Evolutionary conservation across 2,329 filamentous ascomycete genomes (phyloP), one percentile per base, ranked within the genome.

Genomic region (Colletotrichum agaves): DNA sequence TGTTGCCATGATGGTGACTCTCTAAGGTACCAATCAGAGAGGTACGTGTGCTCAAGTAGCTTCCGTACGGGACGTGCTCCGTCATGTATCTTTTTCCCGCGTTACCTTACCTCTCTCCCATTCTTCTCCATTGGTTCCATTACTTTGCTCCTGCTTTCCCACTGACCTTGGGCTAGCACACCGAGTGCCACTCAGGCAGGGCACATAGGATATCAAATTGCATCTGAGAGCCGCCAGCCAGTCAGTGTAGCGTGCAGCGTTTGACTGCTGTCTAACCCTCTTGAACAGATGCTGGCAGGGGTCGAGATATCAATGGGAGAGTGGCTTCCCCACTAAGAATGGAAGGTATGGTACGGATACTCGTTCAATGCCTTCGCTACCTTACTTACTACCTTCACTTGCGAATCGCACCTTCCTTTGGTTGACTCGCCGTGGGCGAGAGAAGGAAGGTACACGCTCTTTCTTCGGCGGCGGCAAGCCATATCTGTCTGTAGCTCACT

Each of bases 201-300:
- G 17, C 33, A 53, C 33, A 53, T n/a, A n/a, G n/a, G n/a, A n/a
- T 53, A 37, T 53, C 31, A 53, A 37, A 53, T 53, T 37, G 33
- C 31, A 39, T 33, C 47, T 50, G 50, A 53, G 50, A 53, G 50
- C 27, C 50, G 50, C 50, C 13, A 53, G 50, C 33, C 23, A 31
- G 59, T 67, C 50, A 63, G 52, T 63, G 50, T 67, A 17, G 43
- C 23, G 23, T 27, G n/a, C n/a, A n/a, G n/a, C 44, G 37, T 53
- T 52, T 63, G 50, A 64, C 44, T 31, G 63, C 58, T 49, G 33
- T 47, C 35, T 52, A 31, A 17, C 6, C 21, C 15, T 31, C n/a
- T 23, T 4, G 41, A 56, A 37, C 23, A 8, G 23, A 49, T 50
- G 13, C 23, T 44, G 59, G 39, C 59, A 57, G 63, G 63, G 63